Evolutionary conservation across 1,284 basidiomycete species (phyloP), one percentile per base, ranked within the genome.

Genomic region (Pseudozyma tsukubaensis): DNA sequence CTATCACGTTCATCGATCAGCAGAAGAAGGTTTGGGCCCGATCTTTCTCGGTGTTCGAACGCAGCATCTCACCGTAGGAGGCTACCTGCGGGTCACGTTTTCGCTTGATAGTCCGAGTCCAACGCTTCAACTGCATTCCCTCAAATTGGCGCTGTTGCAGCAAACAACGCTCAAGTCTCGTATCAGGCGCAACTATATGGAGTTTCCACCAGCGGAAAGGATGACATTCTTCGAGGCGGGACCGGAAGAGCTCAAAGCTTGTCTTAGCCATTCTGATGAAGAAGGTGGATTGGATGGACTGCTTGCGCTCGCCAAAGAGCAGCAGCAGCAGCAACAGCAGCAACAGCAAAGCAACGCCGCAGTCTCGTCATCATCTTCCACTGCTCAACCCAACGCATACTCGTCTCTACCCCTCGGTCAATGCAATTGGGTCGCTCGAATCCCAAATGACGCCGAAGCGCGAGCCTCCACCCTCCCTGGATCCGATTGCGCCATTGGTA

Each of bases 41-140:
- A 66, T 76, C 42, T 69, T 72, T 21, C 12, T 76, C 29, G 66
- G 70, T 16, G 51, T 72, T 0, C 48, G 70, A 19, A 69, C 74
- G 16, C 74, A 76, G 52, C 75, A 77, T 50, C 39, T 77, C 35
- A 77, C 71, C 3, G 75, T 77, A 1, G 75, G 75, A n/a, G 75
- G 75, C 3, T 77, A 77, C 36, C 44, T 77, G 10, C 53, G 70
- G 40, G 55, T 70, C 55, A 72, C 74, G 0, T 72, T 77, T 34
- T 70, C 67, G 18, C 67, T 77, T 1, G 71, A 66, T 40, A 64
- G 60, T 21, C 70, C 75, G 0, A 67, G 62, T 34, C 66, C 66
- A 1, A 63, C 71, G 13, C 51, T 77, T 19, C 53, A 70, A 24
- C 50, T 77, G 9, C 66, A 70, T n/a, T 59, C 57, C 39, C 63